Evolutionary conservation across 108 stramenopile genomes (phyloP), one percentile per base, ranked within the genome.

Genomic region (Cylindrotheca fusiformis): DNA sequence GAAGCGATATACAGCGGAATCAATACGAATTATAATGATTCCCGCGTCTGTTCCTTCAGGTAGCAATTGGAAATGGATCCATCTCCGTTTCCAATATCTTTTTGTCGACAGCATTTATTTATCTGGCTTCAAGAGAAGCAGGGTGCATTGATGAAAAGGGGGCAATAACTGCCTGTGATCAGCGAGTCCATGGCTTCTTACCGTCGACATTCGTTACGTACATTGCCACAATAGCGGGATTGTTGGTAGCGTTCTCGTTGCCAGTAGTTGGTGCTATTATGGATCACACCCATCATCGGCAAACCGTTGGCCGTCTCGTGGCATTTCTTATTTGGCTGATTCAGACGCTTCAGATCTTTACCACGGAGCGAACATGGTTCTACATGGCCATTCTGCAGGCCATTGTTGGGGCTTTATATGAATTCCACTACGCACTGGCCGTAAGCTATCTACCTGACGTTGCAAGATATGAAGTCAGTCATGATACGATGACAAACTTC

Each of bases 181-280:
- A 62, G n/a, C 50, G 32, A 19, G 68, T 80, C 2, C 77, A 84
- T 49, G 86, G 89, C 10, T 66, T 79, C 28, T 48, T 62, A 64
- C 85, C 88, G 8, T 68, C 77, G 14, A 65, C 75, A 21, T 62
- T 90, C 58, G 47, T 87, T 29, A 56, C 83, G 23, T 58, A 75
- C 32, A 85, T 85, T 66, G 80, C 77, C 10, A 44, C 70, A n/a
- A 50, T 84, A 18, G 36, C 84, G 0, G 71, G 76, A 2, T 24
- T 88, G 27, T 19, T 85, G 23, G 41, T 68, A 3, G 82, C 87
- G 1, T 71, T 85, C 24, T 53, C 81, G 14, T 75, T 85, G 79
- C 87, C 87, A 1, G 31, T 84, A 0, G 49, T 83, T 28, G 87
- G 87, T 27, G 84, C 82, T 24, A 74, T 86, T 30, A 58, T 85